These are phyloP conservation scores for Fraxinus velutina DNA, from an alignment of 305 asterid genomes.

Conservation along the genomic window DNA sequence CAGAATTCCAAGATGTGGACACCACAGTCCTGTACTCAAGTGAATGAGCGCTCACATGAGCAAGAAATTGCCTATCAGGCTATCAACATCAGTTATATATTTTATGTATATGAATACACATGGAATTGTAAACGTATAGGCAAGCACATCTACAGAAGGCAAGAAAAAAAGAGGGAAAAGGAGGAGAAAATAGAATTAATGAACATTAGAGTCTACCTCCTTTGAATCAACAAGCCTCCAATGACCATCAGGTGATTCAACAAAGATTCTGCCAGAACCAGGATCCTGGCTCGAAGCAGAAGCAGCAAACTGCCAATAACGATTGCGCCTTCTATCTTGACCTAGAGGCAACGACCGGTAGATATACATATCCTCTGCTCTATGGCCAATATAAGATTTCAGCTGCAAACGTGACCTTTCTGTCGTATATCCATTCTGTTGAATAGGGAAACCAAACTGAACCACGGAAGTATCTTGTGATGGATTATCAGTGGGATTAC, in stretches of 20 bases:
- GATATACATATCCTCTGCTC: conserved; percentile 80
- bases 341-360: conserved; percentile 97
- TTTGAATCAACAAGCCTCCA: conserved; percentile 87
- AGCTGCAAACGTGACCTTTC: conserved; percentile 88
- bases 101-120: not conserved
- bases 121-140: not conserved
- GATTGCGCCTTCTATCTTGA: conserved; percentile 93
- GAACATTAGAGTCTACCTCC: conserved; percentile 46
- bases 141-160: not conserved
- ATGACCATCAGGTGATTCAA: conserved; percentile 65
- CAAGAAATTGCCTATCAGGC: not conserved
- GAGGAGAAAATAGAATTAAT: not conserved
- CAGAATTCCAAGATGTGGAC: not conserved
- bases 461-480: conserved; percentile 41
- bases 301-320: conserved; percentile 92
- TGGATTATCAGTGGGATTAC: conserved; percentile 35
- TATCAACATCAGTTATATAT: not conserved
- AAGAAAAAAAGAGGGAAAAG: not conserved
- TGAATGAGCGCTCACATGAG: not conserved
- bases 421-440: conserved; percentile 67
- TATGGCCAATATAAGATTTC: conserved; percentile 85
- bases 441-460: conserved; percentile 44
- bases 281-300: conserved; percentile 80
- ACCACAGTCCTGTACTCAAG: not conserved
- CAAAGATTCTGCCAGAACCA: conserved; percentile 92